Percentiles rank a stretch among this genome's conserved stretches.
phyloP scores from a whole-genome alignment of 2,329 filamentous ascomycete genomes.

The Venturia carpophila region DNA sequence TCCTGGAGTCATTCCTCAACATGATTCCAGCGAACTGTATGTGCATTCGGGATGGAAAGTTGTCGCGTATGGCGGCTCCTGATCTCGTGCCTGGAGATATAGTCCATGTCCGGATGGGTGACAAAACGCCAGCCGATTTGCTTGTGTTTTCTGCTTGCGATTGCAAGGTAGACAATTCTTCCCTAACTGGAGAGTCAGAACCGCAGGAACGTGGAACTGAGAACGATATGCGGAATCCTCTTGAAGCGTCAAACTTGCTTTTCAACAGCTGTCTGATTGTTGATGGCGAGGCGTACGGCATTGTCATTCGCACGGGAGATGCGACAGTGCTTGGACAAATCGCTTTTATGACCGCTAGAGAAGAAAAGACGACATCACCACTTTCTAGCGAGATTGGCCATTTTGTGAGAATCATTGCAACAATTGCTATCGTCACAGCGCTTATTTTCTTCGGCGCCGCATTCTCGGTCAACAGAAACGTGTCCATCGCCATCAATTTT shows the following conservation, averaged over 20 bases:
- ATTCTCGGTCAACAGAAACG: conserved; percentile 34
- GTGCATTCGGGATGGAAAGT: conserved; percentile 31
- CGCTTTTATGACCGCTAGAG: conserved; percentile 43
- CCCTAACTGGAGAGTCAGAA: conserved; percentile 40
- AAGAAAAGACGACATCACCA: conserved; percentile 71
- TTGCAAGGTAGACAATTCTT: conserved; percentile 14
- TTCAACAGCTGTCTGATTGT: conserved; percentile 50
- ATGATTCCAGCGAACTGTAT: conserved; percentile 21
- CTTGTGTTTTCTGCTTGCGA: conserved; percentile 1
- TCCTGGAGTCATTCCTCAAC: conserved; percentile 34
- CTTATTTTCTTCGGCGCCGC: conserved; percentile 14
- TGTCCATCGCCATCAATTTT: conserved; percentile 34
- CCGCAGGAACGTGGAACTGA: conserved; percentile 65
- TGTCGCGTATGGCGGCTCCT: conserved; percentile 28
- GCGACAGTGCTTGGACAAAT: conserved; percentile 14
- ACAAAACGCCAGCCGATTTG: conserved; percentile 22
- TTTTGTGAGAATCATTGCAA: conserved; percentile 61
- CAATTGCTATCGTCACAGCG: conserved; percentile 31
- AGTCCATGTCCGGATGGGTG: conserved; percentile 23
- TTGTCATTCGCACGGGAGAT: conserved; percentile 15
- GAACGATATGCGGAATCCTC: conserved; percentile 64
- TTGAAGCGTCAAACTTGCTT: conserved; percentile 62
- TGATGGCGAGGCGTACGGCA: conserved; percentile 36
- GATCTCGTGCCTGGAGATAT: conserved; percentile 33
- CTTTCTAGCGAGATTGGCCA: conserved; percentile 68